These are phyloP conservation scores for Colletotrichum simmondsii DNA, from an alignment of 2,329 filamentous ascomycete species.

Conservation along the genomic window DNA sequence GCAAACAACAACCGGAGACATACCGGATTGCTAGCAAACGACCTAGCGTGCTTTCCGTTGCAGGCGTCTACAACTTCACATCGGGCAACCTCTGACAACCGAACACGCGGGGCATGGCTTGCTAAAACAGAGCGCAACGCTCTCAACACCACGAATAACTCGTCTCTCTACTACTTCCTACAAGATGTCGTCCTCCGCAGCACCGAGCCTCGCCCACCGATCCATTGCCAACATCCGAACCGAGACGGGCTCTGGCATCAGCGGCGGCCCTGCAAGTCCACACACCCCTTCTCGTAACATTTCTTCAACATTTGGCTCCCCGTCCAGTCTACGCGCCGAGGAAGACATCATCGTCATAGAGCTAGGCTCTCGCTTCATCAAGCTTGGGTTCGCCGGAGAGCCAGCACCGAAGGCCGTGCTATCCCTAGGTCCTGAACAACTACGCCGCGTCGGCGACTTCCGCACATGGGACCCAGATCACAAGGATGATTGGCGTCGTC, in stretches of 20 bases:
- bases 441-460: conserved; percentile 84
- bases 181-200: conserved; percentile 48
- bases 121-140: neutral
- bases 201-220: conserved; percentile 63
- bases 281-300: conserved; percentile 70
- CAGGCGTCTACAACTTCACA: neutral
- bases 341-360: conserved; percentile 90
- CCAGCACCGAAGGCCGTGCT: conserved; percentile 77
- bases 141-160: neutral
- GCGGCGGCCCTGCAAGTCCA: conserved; percentile 56
- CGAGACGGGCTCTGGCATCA: conserved; percentile 44
- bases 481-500: conserved; percentile 58
- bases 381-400: conserved; percentile 89
- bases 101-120: neutral
- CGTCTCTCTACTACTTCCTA: neutral
- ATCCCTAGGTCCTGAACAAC: conserved; percentile 79
- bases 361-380: conserved; percentile 80
- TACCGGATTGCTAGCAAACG: neutral
- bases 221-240: conserved; percentile 68
- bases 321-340: conserved; percentile 74
- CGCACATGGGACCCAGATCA: conserved; percentile 72
- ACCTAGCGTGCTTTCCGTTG: neutral
- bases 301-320: conserved; percentile 66
- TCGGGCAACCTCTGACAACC: neutral
- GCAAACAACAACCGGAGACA: neutral